Base-by-base conservation (phyloP, 2,329 filamentous ascomycete species). In the Mycosphaerella sp. region DNA sequence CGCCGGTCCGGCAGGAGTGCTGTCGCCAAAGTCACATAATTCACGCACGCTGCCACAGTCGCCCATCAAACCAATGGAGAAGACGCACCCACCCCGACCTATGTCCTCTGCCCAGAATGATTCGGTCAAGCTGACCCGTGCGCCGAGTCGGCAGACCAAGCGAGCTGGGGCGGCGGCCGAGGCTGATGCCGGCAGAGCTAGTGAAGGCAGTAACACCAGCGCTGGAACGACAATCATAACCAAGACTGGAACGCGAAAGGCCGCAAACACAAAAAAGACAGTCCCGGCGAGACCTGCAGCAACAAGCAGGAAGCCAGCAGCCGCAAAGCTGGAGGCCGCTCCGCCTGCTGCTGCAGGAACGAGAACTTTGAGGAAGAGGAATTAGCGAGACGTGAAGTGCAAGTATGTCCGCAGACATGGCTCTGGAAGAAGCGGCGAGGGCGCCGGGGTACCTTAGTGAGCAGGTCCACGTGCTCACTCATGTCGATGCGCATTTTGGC, bases 11-110 rank as follows among this genome's bases (percentile, higher is more conserved):
- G 48, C 76, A 44, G 77, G 85, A 67, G 79, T 94, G 34, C 75
- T 95, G 2, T 95, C 89, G 1, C 89, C 89, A 1, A 85, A 87
- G 46, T 90, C 87, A 0, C 84, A 85, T 52, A 95, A 95, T 65
- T 86, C 86, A 5, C 82, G 87, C 45, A 77, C 86, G 13, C 73
- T 79, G 17, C 79, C 79, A 16, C 79, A 81, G 43, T 79, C 78
- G 1, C 78, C 62, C n/a, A 49, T 59, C 25, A 60, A 60, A 46
- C 50, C 54, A n/a, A 77, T 79, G 12, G 68, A 71, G 18, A 84
- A 85, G 63, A 74, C 79, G 2, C 75, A 77, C 8, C 36, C 40
- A 18, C 28, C 44, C 6, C 50, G 53, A 46, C 50, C 52, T 12
- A 37, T 37, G 45, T 44, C 43, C 8, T 46, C 49, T 18, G 41